A percentile compares a stretch with the other conserved stretches of the same genome.
phyloP scores from a whole-genome alignment of 2,329 filamentous ascomycete genomes.

The Talaromyces sp. region DNA sequence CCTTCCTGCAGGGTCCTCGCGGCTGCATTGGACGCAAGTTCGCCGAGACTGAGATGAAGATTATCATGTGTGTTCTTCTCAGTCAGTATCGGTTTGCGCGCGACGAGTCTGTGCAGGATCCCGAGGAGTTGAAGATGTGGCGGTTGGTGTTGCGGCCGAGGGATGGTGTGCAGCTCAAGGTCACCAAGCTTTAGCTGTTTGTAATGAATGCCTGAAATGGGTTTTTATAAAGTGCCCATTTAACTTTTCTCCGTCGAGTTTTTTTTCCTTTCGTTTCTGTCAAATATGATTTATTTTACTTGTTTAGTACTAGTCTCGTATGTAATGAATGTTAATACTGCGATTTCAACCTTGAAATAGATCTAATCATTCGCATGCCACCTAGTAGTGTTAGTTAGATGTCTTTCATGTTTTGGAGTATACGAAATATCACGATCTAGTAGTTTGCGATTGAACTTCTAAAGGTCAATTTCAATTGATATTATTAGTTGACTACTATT shows the following conservation, averaged over 20 bases:
- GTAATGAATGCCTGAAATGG: background rate
- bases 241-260: background rate
- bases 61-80: conserved; percentile 29
- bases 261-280: background rate
- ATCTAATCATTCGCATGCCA: too few species aligned
- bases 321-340: background rate
- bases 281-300: background rate
- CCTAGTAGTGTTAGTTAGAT: too few species aligned
- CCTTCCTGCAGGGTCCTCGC: conserved; percentile 28
- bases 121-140: conserved; percentile 48
- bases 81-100: conserved; percentile 32
- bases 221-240: background rate
- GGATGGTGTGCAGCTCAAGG: conserved; percentile 39
- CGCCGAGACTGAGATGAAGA: conserved; percentile 34
- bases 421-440: too few species aligned
- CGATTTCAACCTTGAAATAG: too few species aligned
- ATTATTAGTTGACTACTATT: too few species aligned
- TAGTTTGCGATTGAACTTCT: too few species aligned
- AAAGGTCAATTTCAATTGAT: too few species aligned
- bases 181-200: conserved; percentile 17
- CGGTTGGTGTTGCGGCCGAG: conserved; percentile 42
- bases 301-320: background rate
- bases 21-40: conserved; percentile 31
- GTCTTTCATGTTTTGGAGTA: too few species aligned
- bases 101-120: conserved; percentile 34